Base-by-base conservation (phyloP, 192 early-diverging fungal species). In the Coemansia sp. region DNA sequence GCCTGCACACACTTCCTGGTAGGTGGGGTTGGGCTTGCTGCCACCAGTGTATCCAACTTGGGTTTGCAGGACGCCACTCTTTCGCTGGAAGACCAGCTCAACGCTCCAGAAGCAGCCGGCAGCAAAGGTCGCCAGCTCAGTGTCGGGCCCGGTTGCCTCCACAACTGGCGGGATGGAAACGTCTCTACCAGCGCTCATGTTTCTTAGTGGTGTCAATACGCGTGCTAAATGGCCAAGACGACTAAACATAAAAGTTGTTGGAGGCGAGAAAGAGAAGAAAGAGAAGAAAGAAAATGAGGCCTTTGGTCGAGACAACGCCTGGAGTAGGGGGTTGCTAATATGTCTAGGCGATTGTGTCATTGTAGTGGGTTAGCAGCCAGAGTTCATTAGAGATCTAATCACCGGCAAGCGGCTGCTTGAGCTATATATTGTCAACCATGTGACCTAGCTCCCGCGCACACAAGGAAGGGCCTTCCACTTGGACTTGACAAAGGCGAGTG, bases 71-170 rank as follows among this genome's bases (percentile, higher is more conserved):
- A 84, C 64, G 18, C 81, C 80, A 3, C 68, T 33, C 35, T 76
- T 71, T 43, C 71, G 75, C 61, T 78, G 73, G 63, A 62, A 81
- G 3, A 68, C 71, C 8, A 82, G 66, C 57, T 82, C 72, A 22
- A 83, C 67, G 64, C 80, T 85, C 95, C 95, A 97, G 76, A 97
- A 97, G 79, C 95, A 97, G 40, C 95, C 95, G 7, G 91, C 92
- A 37, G 89, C 95, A 83, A 94, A 93, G 7, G 93, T 95, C 1
- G 91, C 92, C 37, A 76, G 56, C 62, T 72, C 60, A 2, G 67
- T 67, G 35, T 38, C 63, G n/a, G 42, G 55, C 32, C 60, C 55
- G 14, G 60, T 43, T 22, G 62, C 38, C 38, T 72, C 41, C 38
- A 79, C 26, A 11, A 58, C 37, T 4, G 66, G 26, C 36, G 76